A percentile compares a stretch with the other conserved stretches of the same genome.
phyloP scores from a whole-genome alignment of 139 green algal genomes.

The Tetradesmus obliquus region DNA sequence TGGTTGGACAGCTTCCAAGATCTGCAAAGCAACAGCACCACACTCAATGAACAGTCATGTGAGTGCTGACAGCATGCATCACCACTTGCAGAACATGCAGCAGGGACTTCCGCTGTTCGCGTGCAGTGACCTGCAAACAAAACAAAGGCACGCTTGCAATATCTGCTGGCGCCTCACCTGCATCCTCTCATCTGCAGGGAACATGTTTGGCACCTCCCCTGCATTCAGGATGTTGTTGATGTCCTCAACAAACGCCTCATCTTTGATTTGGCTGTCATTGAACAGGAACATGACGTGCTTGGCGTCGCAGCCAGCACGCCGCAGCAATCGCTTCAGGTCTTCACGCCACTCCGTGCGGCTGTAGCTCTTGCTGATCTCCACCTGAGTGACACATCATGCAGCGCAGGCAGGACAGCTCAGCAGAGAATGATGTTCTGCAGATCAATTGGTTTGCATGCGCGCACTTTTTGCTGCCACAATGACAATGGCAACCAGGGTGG shows the following conservation, averaged over 20 bases:
- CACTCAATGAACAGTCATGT: not conserved
- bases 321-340: constrained; percentile 77
- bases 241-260: constrained; percentile 86
- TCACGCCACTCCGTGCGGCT: constrained; percentile 77
- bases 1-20: constrained; percentile 77
- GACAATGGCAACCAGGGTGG: too few species aligned
- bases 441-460: not conserved
- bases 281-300: constrained; percentile 79
- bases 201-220: constrained; percentile 88
- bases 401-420: not conserved
- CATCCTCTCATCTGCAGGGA: constrained; percentile 74
- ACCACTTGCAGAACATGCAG: not conserved
- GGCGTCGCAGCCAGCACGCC: constrained; percentile 65
- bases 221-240: constrained; percentile 90
- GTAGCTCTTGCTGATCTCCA: constrained; percentile 88
- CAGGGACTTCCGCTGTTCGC: not conserved
- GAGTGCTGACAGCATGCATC: too few species aligned
- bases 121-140: not conserved
- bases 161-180: constrained; percentile 10
- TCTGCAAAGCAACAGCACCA: constrained; percentile 44
- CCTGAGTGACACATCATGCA: constrained; percentile 39
- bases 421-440: not conserved
- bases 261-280: constrained; percentile 82
- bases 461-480: too few species aligned
- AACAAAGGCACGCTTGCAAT: not conserved